These are phyloP conservation scores for Hansenula lynferdii DNA, from an alignment of 1,139 yeast genomes.

Conservation along the genomic window DNA sequence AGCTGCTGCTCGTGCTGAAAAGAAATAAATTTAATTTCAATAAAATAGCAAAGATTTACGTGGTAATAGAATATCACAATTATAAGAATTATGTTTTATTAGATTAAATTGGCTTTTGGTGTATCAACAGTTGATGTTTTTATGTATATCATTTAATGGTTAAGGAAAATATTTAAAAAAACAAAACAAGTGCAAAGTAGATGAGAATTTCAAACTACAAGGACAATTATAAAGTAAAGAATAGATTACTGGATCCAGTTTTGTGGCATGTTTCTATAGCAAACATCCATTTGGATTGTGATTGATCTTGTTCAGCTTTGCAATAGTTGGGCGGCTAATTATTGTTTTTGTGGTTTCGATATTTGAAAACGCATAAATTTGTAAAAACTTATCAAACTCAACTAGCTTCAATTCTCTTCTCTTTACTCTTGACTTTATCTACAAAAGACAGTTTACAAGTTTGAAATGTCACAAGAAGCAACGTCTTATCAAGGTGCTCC, in stretches of 20 bases:
- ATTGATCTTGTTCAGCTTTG: no score
- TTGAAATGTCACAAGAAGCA: background rate
- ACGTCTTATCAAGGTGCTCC: background rate
- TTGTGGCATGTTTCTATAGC: no score
- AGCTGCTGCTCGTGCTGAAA: slow-evolving; percentile 65
- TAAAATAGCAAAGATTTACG: slow-evolving; percentile 1
- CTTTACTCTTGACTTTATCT: background rate
- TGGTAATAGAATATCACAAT: no score
- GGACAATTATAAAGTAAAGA: no score
- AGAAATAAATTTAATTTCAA: slow-evolving; percentile 12
- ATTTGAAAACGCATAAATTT: no score
- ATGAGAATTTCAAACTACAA: background rate
- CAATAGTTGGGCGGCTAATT: no score
- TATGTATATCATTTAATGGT: slow-evolving; percentile 22
- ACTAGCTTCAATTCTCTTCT: no score
- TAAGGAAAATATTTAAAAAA: slow-evolving; percentile 6
- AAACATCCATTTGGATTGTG: no score
- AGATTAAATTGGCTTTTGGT: slow-evolving; percentile 2
- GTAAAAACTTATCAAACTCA: no score
- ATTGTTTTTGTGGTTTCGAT: no score
- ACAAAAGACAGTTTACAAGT: background rate
- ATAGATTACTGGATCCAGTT: no score
- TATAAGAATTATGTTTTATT: slow-evolving; percentile 1
- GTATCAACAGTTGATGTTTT: slow-evolving; percentile 10
- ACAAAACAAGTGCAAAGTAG: background rate